Evolutionary conservation across 495 filamentous ascomycete species (phyloP).

Genomic region (Chaetomium fimeti): DNA sequence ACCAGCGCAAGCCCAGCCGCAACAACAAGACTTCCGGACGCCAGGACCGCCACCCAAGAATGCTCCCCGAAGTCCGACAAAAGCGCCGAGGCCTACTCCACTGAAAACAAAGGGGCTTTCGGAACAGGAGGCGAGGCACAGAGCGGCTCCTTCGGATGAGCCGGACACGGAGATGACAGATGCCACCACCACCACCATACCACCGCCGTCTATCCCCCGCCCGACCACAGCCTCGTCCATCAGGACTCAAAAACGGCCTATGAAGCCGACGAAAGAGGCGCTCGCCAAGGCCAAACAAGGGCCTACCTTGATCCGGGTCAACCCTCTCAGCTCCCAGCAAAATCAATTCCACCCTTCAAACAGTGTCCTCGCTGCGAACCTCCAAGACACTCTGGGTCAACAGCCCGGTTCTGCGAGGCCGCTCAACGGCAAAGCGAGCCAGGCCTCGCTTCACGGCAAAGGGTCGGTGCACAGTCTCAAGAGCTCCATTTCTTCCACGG

Average conservation of each 20-base stretch:
- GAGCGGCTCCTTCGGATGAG: conserved; percentile 39
- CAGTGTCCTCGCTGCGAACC: conserved; percentile 54
- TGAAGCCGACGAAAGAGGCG: conserved; percentile 68
- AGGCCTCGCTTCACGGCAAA: conserved; percentile 62
- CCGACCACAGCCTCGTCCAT: conserved; percentile 47
- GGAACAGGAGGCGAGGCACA: conserved; percentile 43
- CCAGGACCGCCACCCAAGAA: conserved; percentile 31
- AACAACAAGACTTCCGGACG: conserved; percentile 27
- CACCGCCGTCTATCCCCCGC: conserved; percentile 57
- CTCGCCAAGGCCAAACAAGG: conserved; percentile 66
- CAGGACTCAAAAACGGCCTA: conserved; percentile 62
- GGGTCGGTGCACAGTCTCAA: conserved; percentile 67
- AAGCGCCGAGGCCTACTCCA: conserved; percentile 49
- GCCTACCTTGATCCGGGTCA: conserved; percentile 76
- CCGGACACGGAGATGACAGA: conserved; percentile 53
- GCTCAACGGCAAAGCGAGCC: conserved; percentile 63
- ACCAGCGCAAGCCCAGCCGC: conserved; percentile 11
- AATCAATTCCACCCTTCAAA: conserved; percentile 60
- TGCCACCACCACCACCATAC: conserved; percentile 48
- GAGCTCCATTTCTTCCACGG: conserved; percentile 61
- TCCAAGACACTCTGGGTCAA: conserved; percentile 58
- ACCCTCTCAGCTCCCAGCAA: conserved; percentile 64
- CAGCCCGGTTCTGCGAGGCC: conserved; percentile 39
- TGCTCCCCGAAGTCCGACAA: conserved; percentile 36
- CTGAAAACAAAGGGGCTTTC: conserved; percentile 50